Evolutionary conservation across 2,329 filamentous ascomycete genomes (phyloP).

Genomic region (Verticillium albo-atrum): DNA sequence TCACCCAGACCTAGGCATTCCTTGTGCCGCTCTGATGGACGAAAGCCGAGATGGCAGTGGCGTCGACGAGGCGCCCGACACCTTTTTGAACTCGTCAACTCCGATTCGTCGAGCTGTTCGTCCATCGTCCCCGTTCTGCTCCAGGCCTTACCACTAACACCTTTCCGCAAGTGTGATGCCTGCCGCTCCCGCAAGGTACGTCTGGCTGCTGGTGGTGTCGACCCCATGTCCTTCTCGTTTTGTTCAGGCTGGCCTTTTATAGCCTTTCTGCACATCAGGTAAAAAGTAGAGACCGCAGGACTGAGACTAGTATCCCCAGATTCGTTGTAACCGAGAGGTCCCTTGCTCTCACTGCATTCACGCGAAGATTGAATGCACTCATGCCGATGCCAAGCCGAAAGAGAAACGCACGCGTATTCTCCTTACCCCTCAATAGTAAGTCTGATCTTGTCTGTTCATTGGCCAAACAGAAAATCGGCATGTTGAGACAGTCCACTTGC

Average conservation of each 20-base stretch:
- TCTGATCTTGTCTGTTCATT: neutral
- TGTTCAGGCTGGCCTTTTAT: neutral
- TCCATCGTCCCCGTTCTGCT: neutral
- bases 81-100: slow-evolving; percentile 1
- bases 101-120: slow-evolving; percentile 9
- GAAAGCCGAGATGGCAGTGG: slow-evolving; percentile 4
- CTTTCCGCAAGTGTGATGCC: slow-evolving; percentile 21
- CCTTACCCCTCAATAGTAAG: slow-evolving; percentile 32
- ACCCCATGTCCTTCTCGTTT: neutral
- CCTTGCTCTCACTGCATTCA: slow-evolving; percentile 30
- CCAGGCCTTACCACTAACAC: neutral
- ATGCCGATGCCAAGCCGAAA: slow-evolving; percentile 24
- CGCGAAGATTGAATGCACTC: slow-evolving; percentile 31
- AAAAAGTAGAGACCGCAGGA: neutral
- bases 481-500: neutral
- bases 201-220: neutral
- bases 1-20: neutral
- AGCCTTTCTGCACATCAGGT: too few relatives aligned
- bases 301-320: slow-evolving; percentile 12
- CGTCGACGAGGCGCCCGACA: slow-evolving; percentile 7
- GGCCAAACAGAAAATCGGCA: neutral
- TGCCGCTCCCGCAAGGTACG: slow-evolving; percentile 27
- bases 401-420: slow-evolving; percentile 32
- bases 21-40: neutral
- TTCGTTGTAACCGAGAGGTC: slow-evolving; percentile 30